Evolutionary conservation across 2,329 filamentous ascomycete genomes (phyloP).

Genomic region (Coniochaeta ligniaria): DNA sequence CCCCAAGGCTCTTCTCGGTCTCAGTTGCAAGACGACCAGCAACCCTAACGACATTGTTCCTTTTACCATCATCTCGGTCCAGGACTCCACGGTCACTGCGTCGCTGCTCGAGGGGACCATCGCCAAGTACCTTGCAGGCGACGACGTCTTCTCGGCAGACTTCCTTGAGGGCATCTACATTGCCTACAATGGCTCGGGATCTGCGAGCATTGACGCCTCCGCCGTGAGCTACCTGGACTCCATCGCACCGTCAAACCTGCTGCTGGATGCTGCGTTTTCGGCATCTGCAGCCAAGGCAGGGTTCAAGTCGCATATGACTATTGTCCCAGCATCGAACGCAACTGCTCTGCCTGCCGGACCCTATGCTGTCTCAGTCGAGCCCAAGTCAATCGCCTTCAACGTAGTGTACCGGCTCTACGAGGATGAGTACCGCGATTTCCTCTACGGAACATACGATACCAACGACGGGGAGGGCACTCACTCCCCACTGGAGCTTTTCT

Average conservation of each 20-base stretch:
- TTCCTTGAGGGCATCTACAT: slow-evolving; percentile 25
- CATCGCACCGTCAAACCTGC: slow-evolving; percentile 8
- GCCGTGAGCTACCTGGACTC: slow-evolving; percentile 11
- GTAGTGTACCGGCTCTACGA: slow-evolving; percentile 16
- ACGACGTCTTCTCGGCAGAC: slow-evolving; percentile 27
- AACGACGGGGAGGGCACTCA: slow-evolving; percentile 12
- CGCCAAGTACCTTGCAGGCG: slow-evolving; percentile 20
- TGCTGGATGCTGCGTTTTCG: slow-evolving; percentile 11
- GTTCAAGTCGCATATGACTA: slow-evolving; percentile 5
- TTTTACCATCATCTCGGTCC: slow-evolving; percentile 20
- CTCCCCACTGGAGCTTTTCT: slow-evolving; percentile 10
- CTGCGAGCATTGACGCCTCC: slow-evolving; percentile 13
- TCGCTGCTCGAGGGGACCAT: slow-evolving; percentile 19
- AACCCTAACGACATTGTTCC: slow-evolving; percentile 7
- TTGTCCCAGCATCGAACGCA: slow-evolving; percentile 1
- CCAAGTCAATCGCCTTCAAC: slow-evolving; percentile 9
- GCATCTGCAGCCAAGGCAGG: slow-evolving; percentile 4
- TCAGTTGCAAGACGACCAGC: slow-evolving; percentile 4
- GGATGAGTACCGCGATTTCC: slow-evolving; percentile 14
- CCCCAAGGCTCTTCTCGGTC: slow-evolving; percentile 17
- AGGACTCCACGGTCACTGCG: slow-evolving; percentile 19
- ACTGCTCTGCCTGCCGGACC: slow-evolving; percentile 12
- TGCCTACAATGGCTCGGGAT: slow-evolving; percentile 15
- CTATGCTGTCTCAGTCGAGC: slow-evolving; percentile 12
- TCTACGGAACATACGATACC: slow-evolving; percentile 16